Evolutionary conservation across 176 grass and related monocot genomes (phyloP), one percentile per base, ranked within the genome.

Genomic region (Metroxylon sagu): DNA sequence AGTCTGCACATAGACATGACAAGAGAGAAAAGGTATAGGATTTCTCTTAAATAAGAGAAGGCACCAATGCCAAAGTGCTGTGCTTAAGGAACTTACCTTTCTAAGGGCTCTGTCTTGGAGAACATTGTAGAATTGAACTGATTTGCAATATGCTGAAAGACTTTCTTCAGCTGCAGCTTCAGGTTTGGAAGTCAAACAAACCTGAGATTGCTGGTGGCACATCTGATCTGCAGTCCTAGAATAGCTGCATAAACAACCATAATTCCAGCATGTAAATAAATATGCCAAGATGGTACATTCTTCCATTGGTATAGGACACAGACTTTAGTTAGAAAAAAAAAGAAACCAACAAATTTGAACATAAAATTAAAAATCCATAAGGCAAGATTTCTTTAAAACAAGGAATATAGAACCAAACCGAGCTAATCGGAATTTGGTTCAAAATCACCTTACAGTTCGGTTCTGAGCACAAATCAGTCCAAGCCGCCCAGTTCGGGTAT

Each of bases 141-240:
- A 77, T 18, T 84, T 77, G 65, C 80, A 81, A 52, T 82, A 95
- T 48, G 76, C 51, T 19, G 56, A 65, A 54, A 86, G 78, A 70
- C 53, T 82, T 65, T 86, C 68, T 81, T 82, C 82, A 67, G 77
- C 92, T 21, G 81, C 81, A 74, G 77, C 75, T 68, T 83, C 62
- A 59, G 91, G 87, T 8, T 88, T 81, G 28, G 81, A 65, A 28
- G 87, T 80, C 55, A 97, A 60, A 49, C 53, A 50, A 80, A 71
- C 50, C 54, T 81, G 65, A 17, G 73, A 64, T 50, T 76, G 86
- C 63, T 86, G 77, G 64, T 49, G 80, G 63, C 77, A 89, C 72
- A 73, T 79, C 25, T 89, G 82, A 55, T 83, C 72, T 28, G 68
- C 62, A 53, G 79, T 72, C 64, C 79, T 74, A 64, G 76, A 60